These are phyloP conservation scores for Laguncularia racemosa DNA, from an alignment of 345 rosid genomes.

Conservation along the genomic window DNA sequence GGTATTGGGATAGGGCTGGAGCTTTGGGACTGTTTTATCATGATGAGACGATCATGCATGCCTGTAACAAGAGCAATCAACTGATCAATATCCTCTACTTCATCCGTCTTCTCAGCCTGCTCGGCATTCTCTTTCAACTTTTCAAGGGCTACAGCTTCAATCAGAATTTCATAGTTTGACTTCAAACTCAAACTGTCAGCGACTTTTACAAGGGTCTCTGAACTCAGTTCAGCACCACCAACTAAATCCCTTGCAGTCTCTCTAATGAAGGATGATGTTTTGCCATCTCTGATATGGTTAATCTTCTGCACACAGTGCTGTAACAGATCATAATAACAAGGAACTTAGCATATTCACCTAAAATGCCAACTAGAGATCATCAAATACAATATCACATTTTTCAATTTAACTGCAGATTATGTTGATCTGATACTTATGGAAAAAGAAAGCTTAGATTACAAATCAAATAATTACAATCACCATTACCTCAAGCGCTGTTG, in stretches of 20 bases:
- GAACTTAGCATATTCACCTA: background rate
- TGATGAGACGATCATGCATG: slow-evolving; percentile 73
- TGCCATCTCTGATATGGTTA: slow-evolving; percentile 47
- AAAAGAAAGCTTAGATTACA: slow-evolving; percentile 1
- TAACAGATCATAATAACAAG: slow-evolving; percentile 21
- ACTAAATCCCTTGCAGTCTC: slow-evolving; percentile 55
- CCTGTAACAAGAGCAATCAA: slow-evolving; percentile 53
- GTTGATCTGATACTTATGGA: background rate
- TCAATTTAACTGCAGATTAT: too few relatives aligned
- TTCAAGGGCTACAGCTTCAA: slow-evolving; percentile 93
- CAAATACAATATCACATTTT: too few relatives aligned
- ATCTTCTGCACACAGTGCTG: slow-evolving; percentile 68
- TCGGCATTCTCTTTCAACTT: slow-evolving; percentile 91
- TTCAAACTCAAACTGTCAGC: slow-evolving; percentile 65
- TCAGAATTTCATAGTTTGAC: slow-evolving; percentile 84
- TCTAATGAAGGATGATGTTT: slow-evolving; percentile 48
- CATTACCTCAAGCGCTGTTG: slow-evolving; percentile 76
- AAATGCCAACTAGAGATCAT: too few relatives aligned
- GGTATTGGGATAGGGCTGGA: slow-evolving; percentile 78
- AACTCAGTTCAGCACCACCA: slow-evolving; percentile 48
- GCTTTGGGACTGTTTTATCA: slow-evolving; percentile 68
- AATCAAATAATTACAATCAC: background rate
- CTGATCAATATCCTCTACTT: slow-evolving; percentile 70
- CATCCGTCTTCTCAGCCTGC: slow-evolving; percentile 68
- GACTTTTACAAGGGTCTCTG: slow-evolving; percentile 62